Evolutionary conservation across 495 filamentous ascomycete species (phyloP).

Genomic region (Aspergillus indologenus): DNA sequence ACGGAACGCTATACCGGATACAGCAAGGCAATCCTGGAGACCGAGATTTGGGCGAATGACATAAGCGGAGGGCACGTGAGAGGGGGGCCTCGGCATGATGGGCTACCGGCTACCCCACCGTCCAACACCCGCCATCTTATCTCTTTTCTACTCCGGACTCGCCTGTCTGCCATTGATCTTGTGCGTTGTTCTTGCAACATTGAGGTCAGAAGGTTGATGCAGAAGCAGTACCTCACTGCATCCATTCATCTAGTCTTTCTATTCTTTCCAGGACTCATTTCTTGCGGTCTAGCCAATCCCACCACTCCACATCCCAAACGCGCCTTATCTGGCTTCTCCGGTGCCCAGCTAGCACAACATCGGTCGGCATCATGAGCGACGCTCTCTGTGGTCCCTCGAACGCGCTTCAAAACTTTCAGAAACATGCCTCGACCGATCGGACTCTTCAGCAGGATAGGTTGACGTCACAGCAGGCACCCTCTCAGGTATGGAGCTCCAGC

Average conservation of each 20-base stretch:
- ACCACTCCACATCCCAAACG: too few relatives aligned
- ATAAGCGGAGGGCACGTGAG: background rate
- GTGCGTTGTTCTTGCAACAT: too few relatives aligned
- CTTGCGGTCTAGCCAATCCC: too few relatives aligned
- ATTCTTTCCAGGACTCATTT: background rate
- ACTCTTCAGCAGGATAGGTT: conserved; percentile 84
- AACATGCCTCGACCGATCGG: conserved; percentile 73
- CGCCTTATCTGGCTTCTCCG: background rate
- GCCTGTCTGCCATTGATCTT: too few relatives aligned
- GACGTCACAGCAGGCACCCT: conserved; percentile 47
- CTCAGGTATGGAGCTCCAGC: conserved; percentile 48
- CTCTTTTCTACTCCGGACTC: background rate
- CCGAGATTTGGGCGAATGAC: background rate
- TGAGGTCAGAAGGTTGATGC: too few relatives aligned
- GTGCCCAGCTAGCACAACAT: background rate
- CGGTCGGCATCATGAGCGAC: conserved; percentile 63
- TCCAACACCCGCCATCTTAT: background rate
- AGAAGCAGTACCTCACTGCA: too few relatives aligned
- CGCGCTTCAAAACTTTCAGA: conserved; percentile 78
- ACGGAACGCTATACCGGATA: too few relatives aligned
- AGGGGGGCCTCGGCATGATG: background rate
- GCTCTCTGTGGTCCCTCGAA: conserved; percentile 87
- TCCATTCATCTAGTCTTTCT: background rate
- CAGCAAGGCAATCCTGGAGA: too few relatives aligned
- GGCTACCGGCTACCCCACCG: background rate